Conservation (phyloP, 2,329 filamentous ascomycete genomes). For the Xylariaceae sp. region DNA sequence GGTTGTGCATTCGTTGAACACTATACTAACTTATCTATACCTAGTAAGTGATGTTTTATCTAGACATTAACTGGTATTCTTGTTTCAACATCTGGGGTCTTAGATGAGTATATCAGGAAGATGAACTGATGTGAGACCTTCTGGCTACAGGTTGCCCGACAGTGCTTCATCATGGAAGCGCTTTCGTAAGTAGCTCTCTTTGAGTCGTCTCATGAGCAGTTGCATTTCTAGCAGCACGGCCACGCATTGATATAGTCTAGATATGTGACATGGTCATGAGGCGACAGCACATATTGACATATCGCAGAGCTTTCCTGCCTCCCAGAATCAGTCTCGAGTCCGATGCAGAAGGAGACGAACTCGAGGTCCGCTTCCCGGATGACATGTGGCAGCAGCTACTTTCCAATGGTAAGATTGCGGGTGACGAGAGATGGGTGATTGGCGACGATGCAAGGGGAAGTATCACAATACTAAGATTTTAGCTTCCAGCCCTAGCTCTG, state of each 20-base stretch:
- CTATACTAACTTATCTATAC: no score
- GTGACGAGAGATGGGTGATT: conserved; percentile 59
- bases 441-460: conserved; percentile 51
- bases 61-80: no score
- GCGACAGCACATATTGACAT: no score
- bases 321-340: conserved; percentile 35
- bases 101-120: no score
- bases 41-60: no score
- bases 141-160: conserved; percentile 32
- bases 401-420: conserved; percentile 50
- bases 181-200: conserved; percentile 30
- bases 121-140: no score
- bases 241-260: no score
- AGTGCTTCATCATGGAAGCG: conserved; percentile 45
- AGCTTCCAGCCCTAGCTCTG: conserved; percentile 5
- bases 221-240: no score
- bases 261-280: no score
- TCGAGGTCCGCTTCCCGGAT: conserved; percentile 40
- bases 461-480: conserved; percentile 53
- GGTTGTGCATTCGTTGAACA: no score
- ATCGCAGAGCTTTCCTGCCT: conserved; percentile 32
- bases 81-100: no score
- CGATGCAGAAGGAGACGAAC: conserved; percentile 9
- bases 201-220: neutral
- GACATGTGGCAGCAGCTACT: conserved; percentile 46